phyloP scores from a whole-genome alignment of 2,329 filamentous ascomycete species.

The Epichloe elymi region DNA sequence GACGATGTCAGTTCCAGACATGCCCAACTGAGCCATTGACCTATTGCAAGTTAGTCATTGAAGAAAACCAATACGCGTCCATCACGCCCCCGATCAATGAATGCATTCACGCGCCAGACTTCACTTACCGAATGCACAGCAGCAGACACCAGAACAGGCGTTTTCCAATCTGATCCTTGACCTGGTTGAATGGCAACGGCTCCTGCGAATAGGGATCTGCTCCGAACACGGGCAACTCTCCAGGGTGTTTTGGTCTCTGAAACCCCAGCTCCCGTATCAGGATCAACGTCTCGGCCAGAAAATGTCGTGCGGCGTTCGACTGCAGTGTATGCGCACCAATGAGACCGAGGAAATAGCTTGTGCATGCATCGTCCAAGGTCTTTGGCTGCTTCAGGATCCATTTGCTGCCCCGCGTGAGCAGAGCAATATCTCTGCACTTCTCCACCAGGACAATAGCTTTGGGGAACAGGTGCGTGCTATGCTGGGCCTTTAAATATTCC shows the following conservation, averaged over 20 bases:
- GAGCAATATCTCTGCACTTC: slow-evolving; percentile 55
- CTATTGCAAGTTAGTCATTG: slow-evolving; percentile 22
- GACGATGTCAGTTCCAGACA: slow-evolving; percentile 55
- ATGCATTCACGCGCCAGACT: background rate
- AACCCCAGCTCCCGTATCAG: slow-evolving; percentile 56
- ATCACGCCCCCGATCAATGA: background rate
- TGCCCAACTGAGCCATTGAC: slow-evolving; percentile 66
- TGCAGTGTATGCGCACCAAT: slow-evolving; percentile 55
- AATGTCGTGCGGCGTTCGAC: slow-evolving; percentile 53
- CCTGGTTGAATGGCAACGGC: slow-evolving; percentile 46
- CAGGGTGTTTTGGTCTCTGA: slow-evolving; percentile 38
- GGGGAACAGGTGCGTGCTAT: slow-evolving; percentile 51
- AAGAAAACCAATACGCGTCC: background rate
- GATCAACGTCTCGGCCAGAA: slow-evolving; percentile 58
- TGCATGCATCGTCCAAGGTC: slow-evolving; percentile 45
- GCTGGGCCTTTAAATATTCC: slow-evolving; percentile 53
- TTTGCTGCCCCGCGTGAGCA: slow-evolving; percentile 49
- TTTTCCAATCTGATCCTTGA: slow-evolving; percentile 61
- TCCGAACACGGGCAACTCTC: slow-evolving; percentile 26
- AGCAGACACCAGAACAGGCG: slow-evolving; percentile 78
- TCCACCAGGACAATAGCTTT: slow-evolving; percentile 57
- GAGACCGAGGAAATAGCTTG: slow-evolving; percentile 63
- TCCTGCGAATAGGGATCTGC: slow-evolving; percentile 25
- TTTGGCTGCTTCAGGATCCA: slow-evolving; percentile 34
- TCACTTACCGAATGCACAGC: slow-evolving; percentile 49